Evolutionary conservation across 352 stramenopile species (phyloP).

Genomic region (Globisporangium canariense): DNA sequence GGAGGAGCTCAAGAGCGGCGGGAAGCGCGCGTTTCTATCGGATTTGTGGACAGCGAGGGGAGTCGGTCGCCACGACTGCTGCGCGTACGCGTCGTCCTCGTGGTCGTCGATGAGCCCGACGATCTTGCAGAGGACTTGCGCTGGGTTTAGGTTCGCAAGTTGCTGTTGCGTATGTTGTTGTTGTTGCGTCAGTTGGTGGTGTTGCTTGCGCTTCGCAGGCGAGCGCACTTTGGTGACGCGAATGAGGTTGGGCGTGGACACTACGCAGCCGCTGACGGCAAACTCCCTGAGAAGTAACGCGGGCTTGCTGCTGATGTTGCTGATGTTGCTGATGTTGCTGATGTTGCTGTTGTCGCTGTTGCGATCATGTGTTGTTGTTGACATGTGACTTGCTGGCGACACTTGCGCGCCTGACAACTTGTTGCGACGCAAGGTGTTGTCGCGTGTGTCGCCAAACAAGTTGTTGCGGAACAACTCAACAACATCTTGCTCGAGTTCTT

Average conservation of each 20-base stretch:
- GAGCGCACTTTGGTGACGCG: not conserved
- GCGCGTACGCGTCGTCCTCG: not conserved
- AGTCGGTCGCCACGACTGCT: not conserved
- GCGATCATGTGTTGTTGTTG: not conserved
- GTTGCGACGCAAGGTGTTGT: not conserved
- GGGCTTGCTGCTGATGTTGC: not conserved
- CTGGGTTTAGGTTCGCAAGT: not conserved
- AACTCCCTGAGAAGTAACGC: not conserved
- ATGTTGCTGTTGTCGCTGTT: not conserved
- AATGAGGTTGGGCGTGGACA: not conserved
- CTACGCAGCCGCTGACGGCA: not conserved
- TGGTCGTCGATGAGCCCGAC: conserved; percentile 6
- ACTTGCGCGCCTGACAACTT: not conserved
- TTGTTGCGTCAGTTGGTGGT: not conserved
- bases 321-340: not conserved
- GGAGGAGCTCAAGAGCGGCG: not conserved
- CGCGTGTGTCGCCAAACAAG: not conserved
- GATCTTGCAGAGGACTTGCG: conserved; percentile 2
- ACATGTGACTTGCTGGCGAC: not conserved
- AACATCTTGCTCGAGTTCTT: not conserved
- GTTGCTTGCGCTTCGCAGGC: not conserved
- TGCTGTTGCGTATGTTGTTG: not conserved
- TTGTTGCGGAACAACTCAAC: not conserved
- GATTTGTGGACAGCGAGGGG: not conserved
- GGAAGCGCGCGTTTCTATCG: not conserved